Evolutionary conservation across 495 filamentous ascomycete species (phyloP), one percentile per base, ranked within the genome.

Genomic region (Aspergillus egyptiacus): DNA sequence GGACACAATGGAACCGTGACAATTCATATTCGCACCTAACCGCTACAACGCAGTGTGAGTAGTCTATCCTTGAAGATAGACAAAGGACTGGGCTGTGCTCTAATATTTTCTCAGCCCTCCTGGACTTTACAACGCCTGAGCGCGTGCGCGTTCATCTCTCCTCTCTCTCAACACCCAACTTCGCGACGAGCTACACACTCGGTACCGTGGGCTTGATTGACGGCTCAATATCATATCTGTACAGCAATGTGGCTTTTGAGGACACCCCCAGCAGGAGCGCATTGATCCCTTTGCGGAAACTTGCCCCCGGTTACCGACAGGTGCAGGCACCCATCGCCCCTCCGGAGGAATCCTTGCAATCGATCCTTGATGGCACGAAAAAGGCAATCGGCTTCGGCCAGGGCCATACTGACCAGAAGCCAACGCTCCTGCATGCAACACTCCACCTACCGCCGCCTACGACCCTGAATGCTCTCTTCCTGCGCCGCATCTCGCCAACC

Each of bases 11-110:
- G 93, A 87, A 91, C 62, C 77, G 81, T 51, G 90, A 98, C 71
- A 97, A 96, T 67, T 88, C 83, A 11, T 98, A 98, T 69, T 83
- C 85, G 48, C 80, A 84, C 30, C 78, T 98, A 50, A 96, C 87
- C 35, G 84, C 84, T 34, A 96, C 94, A 11, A 83, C 89, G 28
- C 78, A 86, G 74, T 87, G 90, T 86, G 70, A 37, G 67, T 55
- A 10, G 1, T 42, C 11, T n/a, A 2, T 2, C 25, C 23, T 34
- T 7, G 13, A 5, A 33, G 11, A 36, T 44, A 20, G 2, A 1
- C 15, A 30, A 15, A 11, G n/a, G 4, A 28, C n/a, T 5, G 15
- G 9, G 14, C 18, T 54, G 30, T n/a, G n/a, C n/a, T n/a, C n/a
- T n/a, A 48, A 25, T 6, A 0, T 41, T 1, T 19, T 18, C 30